Base-by-base conservation (phyloP, 371 early-diverging fungal genomes). In the Mortierella polycephala region DNA sequence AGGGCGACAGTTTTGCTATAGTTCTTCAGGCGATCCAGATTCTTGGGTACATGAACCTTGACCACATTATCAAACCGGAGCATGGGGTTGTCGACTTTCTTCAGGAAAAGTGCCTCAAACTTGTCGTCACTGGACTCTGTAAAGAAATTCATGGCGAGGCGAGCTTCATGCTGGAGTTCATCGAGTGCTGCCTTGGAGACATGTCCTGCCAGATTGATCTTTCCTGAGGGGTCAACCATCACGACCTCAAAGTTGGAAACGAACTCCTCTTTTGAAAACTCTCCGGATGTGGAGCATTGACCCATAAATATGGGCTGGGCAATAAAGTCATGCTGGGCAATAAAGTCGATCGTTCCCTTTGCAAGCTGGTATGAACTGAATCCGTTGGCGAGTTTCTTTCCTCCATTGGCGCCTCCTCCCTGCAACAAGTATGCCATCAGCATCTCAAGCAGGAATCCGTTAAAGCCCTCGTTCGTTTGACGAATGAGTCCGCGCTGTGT, bases 331-430 rank as follows among this genome's bases (percentile, higher is more conserved):
- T 92, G 92, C 3, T 71, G 84, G 5, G 93, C 88, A 82, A 98
- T 65, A 65, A 93, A 96, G 81, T 96, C 95, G 56, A 98, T 85
- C 0, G 93, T 88, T 50, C 94, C 93, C 64, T 92, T 88, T 64
- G 96, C 83, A 66, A 98, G 84, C 74, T 96, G 96, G 81, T 94
- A 95, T 8, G 95, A 92, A 76, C 93, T 93, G 75, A 92, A 93
- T 23, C 88, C 88, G 13, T 91, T 83, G 13, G 88, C 85, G 23
- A 95, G 72, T 58, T 89, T 88, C 62, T 88, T 88, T 7, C 84
- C 83, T 4, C 88, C 90, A 18, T 86, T 85, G 16, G 86, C 81
- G 18, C 86, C 85, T 30, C 91, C 91, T 9, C 87, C 85, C 60
- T 93, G 89, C 60, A 97, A 79, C 51, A 98, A 83, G 73, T 93